These are phyloP conservation scores for Lodderomyces margitis DNA, from an alignment of 1,139 yeast genomes.

Conservation along the genomic window DNA sequence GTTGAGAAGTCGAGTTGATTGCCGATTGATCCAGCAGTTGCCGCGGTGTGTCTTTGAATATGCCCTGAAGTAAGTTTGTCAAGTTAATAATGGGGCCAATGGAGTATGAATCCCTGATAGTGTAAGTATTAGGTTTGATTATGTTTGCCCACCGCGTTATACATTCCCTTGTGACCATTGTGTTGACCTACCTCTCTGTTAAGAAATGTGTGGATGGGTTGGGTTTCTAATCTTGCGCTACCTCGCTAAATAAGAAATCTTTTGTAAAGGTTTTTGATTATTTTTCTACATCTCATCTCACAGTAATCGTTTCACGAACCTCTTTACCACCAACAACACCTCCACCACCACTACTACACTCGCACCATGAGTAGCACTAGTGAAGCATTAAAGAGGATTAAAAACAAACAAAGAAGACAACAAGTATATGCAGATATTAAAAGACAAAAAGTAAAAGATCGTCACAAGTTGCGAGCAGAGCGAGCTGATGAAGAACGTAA, in stretches of 20 bases:
- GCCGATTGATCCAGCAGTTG: background rate
- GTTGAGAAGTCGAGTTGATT: background rate
- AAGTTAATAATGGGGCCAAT: slow-evolving; percentile 19
- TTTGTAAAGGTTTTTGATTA: background rate
- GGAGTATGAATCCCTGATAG: slow-evolving; percentile 20
- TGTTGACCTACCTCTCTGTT: too few relatives aligned
- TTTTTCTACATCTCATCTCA: slow-evolving; percentile 8
- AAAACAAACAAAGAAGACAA: slow-evolving; percentile 78
- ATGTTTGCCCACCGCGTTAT: slow-evolving; percentile 19
- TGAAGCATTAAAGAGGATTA: slow-evolving; percentile 48
- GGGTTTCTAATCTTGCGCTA: background rate
- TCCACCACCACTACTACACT: slow-evolving; percentile 1
- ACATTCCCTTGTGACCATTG: slow-evolving; percentile 11
- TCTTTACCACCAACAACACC: background rate
- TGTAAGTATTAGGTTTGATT: slow-evolving; percentile 19
- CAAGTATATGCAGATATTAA: slow-evolving; percentile 72
- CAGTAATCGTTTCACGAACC: background rate
- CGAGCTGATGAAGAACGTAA: slow-evolving; percentile 81
- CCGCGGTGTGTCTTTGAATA: slow-evolving; percentile 15
- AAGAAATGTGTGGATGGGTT: background rate
- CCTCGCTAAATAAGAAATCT: background rate
- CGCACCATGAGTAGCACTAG: slow-evolving; percentile 20
- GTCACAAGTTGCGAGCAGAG: slow-evolving; percentile 71
- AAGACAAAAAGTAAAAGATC: slow-evolving; percentile 70
- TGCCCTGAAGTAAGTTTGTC: slow-evolving; percentile 18